Conservation (phyloP, 495 filamentous ascomycete genomes). For the Penicillium parvum region DNA sequence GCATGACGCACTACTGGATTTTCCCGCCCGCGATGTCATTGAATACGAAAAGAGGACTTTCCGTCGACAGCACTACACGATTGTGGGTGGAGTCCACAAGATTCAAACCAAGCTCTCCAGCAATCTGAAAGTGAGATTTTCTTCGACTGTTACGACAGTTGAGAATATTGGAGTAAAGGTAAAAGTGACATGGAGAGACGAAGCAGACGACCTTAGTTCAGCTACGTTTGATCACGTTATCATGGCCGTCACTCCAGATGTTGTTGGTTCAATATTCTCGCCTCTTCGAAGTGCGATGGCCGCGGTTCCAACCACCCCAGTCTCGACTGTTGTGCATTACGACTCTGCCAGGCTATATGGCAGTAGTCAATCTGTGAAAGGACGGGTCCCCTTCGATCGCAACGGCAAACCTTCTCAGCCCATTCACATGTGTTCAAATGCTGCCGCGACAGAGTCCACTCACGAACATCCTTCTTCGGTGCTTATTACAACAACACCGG, state of each 20-base stretch:
- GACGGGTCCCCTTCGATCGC: background rate
- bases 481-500: constrained; percentile 29
- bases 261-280: constrained; percentile 38
- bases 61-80: constrained; percentile 43
- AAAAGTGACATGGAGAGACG: constrained; percentile 14
- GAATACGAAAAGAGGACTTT: constrained; percentile 41
- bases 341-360: constrained; percentile 25
- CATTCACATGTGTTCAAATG: constrained; percentile 23
- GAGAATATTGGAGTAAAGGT: constrained; percentile 10
- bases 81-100: constrained; percentile 39
- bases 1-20: constrained; percentile 42
- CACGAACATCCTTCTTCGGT: constrained; percentile 29
- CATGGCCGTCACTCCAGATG: constrained; percentile 44
- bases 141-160: constrained; percentile 10
- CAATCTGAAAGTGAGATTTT: constrained; percentile 13
- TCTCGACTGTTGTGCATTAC: constrained; percentile 42
- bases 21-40: constrained; percentile 46
- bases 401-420: constrained; percentile 1
- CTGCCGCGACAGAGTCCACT: constrained; percentile 24
- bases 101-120: constrained; percentile 39
- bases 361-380: constrained; percentile 4
- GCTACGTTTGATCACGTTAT: constrained; percentile 31
- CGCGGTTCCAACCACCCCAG: constrained; percentile 37
- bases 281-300: constrained; percentile 33
- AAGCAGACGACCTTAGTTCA: background rate